Evolutionary conservation across 441 rosid genomes (phyloP), one percentile per base, ranked within the genome.

Genomic region (Corymbia citriodora): DNA sequence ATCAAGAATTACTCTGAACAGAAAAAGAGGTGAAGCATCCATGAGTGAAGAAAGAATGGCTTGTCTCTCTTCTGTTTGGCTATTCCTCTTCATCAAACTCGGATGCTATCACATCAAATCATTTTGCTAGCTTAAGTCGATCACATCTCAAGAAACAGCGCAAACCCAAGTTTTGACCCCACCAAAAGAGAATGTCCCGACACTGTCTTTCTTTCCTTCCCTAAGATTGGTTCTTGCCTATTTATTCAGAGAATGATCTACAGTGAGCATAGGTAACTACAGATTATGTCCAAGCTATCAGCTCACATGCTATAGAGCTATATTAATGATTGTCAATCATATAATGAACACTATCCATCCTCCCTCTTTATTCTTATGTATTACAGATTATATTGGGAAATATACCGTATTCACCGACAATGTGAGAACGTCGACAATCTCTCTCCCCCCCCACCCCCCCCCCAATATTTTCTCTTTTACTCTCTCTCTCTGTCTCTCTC

Each of bases 31-130:
- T 17, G 90, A 72, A 90, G 91, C 94, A 93, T 91, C 40, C 40
- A 91, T 92, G 70, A 93, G 92, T 87, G 63, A 90, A 86, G 31
- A 68, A 65, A 92, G 89, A 55, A 92, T 87, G 89, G 81, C 53
- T 48, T 95, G 95, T 93, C 92, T 88, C 92, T 89, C 92, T 94
- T 91, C 89, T 86, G 88, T 90, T 81, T 81, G 92, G 92, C 87
- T 89, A 89, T 33, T 91, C 85, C 88, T 82, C 88, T 88, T 65
- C 92, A 89, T 81, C 86, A 81, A 81, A 81, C 31, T 81, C 18
- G n/a, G 53, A 81, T 7, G 86, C 86, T 81, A 14, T 45, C 86
- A 45, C 31, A 19, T 25, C 11, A 31, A 81, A 81, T 81, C 53
- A 13, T 81, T 81, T 27, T 81, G 49, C 52, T 23, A 23, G 85